Evolutionary conservation across 1,284 basidiomycete genomes (phyloP).

Genomic region (Rhodotorula sp.): DNA sequence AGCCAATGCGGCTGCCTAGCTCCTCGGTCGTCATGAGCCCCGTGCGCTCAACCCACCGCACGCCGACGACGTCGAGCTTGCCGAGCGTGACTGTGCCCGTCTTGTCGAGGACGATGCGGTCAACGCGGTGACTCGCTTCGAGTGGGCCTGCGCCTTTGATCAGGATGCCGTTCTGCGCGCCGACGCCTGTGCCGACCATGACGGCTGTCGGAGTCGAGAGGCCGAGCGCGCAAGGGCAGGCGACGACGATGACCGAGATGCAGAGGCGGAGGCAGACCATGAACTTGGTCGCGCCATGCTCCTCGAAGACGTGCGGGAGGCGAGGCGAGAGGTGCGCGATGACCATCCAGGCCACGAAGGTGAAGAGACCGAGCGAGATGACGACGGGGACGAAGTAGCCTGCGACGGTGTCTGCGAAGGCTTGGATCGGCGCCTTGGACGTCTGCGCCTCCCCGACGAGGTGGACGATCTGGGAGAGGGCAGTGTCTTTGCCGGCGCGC

Average conservation of each 20-base stretch:
- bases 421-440: conserved; percentile 95
- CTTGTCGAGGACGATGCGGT: conserved; percentile 88
- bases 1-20: conserved; percentile 13
- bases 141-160: conserved; percentile 96
- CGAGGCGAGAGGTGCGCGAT: conserved; percentile 63
- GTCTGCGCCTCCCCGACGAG: conserved; percentile 98
- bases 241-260: conserved; percentile 96
- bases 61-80: conserved; percentile 67
- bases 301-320: conserved; percentile 80
- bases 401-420: conserved; percentile 90
- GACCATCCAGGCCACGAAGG: conserved; percentile 81
- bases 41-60: conserved; percentile 60
- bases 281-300: conserved; percentile 76
- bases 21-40: conserved; percentile 4
- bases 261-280: conserved; percentile 95
- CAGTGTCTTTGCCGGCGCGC: conserved; percentile 92
- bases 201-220: conserved; percentile 96
- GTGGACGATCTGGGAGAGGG: conserved; percentile 90
- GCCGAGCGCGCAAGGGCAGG: conserved; percentile 96
- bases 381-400: conserved; percentile 94
- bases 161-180: conserved; percentile 93
- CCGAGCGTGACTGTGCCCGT: conserved; percentile 95
- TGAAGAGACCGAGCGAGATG: conserved; percentile 73
- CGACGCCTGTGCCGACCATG: conserved; percentile 98
- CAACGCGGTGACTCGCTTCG: conserved; percentile 81